Base-by-base conservation (phyloP, 306 rosid genomes). In the Inga laurina region DNA sequence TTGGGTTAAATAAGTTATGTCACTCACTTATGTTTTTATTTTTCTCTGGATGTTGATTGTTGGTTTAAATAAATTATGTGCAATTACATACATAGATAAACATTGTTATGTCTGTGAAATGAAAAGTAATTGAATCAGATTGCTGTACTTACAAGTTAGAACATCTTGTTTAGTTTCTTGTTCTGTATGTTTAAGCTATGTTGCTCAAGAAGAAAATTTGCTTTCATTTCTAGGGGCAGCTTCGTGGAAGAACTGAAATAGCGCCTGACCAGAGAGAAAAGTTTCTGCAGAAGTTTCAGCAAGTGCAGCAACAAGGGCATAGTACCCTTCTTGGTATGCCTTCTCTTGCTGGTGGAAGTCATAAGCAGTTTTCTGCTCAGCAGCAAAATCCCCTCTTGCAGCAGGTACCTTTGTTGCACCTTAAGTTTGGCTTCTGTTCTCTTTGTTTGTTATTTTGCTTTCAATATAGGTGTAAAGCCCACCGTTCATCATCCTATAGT, bases 191-290 rank as follows among this genome's bases (percentile, higher is more conserved):
- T 79, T 67, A 39, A 41, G 37, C 45, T 65, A 56, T 74, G 59
- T 5, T 27, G 35, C 87, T 87, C 45, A 24, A 72, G 70, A 65
- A 64, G 62, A 70, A 85, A 76, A 62, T 65, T 84, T 30, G 82
- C 19, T 80, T 83, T 69, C 15, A 22, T 45, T 71, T 77, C 75
- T 87, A 84, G 90, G 93, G 92, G 0, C 90, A 89, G 68, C 79
- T 90, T 87, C 97, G 97, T 83, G 93, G 88, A 79, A 93, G 97
- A 89, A 88, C 97, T 83, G 97, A 93, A 87, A 87, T 91, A 70
- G 90, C 91, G 64, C 97, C 97, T 18, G 97, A 93, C 85, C 94
- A 88, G 82, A 88, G 96, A 81, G 97, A 93, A 89, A 93, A 92
- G 49, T 93, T 84, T 88, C 84, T 93, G 91, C 97, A 93, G 86